Evolutionary conservation across 441 rosid genomes (phyloP).

Genomic region (Adansonia madagascariensis): DNA sequence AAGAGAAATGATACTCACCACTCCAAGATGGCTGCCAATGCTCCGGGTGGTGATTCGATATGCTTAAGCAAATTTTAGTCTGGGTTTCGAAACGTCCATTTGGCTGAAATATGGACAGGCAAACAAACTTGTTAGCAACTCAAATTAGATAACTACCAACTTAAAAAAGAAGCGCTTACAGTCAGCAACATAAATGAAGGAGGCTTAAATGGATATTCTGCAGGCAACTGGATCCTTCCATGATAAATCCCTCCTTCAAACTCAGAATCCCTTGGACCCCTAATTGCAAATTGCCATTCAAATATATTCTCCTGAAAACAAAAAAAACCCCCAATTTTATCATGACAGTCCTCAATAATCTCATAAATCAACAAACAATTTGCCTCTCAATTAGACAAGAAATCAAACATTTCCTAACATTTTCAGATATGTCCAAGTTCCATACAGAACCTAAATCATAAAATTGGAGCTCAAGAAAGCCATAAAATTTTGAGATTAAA

Average conservation of each 20-base stretch:
- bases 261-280: slow-evolving; percentile 80
- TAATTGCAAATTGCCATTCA: slow-evolving; percentile 96
- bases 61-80: slow-evolving; percentile 95
- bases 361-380: neutral
- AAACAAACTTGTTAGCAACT: slow-evolving; percentile 25
- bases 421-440: neutral
- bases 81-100: slow-evolving; percentile 95
- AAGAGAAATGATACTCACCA: slow-evolving; percentile 49
- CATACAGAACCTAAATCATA: neutral
- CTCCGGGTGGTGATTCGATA: slow-evolving; percentile 97
- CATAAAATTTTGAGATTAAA: neutral
- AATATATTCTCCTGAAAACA: slow-evolving; percentile 81
- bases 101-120: slow-evolving; percentile 54
- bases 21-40: slow-evolving; percentile 99
- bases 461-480: neutral
- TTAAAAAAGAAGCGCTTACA: slow-evolving; percentile 45
- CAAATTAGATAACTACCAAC: neutral
- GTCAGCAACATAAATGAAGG: slow-evolving; percentile 95
- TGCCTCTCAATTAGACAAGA: neutral
- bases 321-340: neutral
- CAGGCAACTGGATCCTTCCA: slow-evolving; percentile 91
- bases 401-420: neutral
- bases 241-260: slow-evolving; percentile 98
- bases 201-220: slow-evolving; percentile 95
- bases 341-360: neutral